Conservation (phyloP, 139 green algal species). For the Tetratostichococcus sp. region DNA sequence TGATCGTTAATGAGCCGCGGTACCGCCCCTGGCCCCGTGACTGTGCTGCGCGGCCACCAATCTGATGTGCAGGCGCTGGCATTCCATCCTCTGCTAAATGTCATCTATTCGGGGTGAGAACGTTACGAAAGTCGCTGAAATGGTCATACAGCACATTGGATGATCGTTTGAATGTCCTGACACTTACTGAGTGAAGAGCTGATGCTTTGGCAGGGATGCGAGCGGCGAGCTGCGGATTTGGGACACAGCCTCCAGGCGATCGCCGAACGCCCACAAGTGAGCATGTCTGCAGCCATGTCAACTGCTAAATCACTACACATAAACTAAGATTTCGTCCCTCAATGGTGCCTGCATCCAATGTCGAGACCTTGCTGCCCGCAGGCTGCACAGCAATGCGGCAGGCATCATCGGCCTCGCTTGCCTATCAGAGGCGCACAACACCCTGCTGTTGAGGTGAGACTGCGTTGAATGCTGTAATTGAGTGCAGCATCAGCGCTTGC, state of each 20-base stretch:
- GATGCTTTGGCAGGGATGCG: slow-evolving; percentile 32
- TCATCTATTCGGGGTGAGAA: slow-evolving; percentile 40
- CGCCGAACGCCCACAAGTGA: slow-evolving; percentile 12
- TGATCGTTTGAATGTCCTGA: too few relatives aligned
- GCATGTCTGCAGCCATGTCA: too few relatives aligned
- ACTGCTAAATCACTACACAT: too few relatives aligned
- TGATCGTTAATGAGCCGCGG: neutral
- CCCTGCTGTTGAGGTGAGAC: slow-evolving; percentile 7
- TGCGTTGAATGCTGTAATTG: too few relatives aligned
- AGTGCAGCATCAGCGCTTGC: too few relatives aligned
- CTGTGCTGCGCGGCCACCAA: slow-evolving; percentile 33
- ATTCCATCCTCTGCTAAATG: slow-evolving; percentile 13
- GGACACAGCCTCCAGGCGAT: slow-evolving; percentile 14
- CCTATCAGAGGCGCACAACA: neutral
- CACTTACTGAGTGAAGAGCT: too few relatives aligned
- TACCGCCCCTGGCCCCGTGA: slow-evolving; percentile 13
- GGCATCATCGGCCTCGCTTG: slow-evolving; percentile 26
- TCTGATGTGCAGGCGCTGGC: slow-evolving; percentile 43
- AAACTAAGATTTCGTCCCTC: too few relatives aligned
- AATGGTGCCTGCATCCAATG: too few relatives aligned
- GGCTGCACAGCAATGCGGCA: slow-evolving; percentile 22
- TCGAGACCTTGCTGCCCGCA: neutral
- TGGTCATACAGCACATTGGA: too few relatives aligned
- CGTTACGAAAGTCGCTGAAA: too few relatives aligned
- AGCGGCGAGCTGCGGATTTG: slow-evolving; percentile 34